A percentile compares a stretch with the other conserved stretches of the same genome.
phyloP scores from a whole-genome alignment of 352 stramenopile genomes.

The Vaucheria bursata region DNA sequence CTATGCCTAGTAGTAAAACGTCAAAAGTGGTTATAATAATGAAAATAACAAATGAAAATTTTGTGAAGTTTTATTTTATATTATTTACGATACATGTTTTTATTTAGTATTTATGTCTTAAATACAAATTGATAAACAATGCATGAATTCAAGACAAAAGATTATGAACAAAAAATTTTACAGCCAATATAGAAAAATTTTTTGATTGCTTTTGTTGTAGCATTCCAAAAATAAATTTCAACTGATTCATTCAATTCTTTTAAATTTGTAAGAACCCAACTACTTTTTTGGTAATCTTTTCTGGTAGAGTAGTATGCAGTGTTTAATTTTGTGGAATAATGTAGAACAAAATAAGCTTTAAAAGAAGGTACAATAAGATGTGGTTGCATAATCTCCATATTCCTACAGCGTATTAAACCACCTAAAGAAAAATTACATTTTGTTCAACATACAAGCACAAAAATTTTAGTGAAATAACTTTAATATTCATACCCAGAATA shows the following conservation, averaged over 20 bases:
- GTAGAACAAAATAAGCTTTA: conserved; percentile 18
- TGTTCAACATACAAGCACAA: no score
- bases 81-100: background rate
- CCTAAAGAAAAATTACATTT: no score
- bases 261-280: background rate
- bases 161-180: background rate
- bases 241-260: background rate
- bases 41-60: no score
- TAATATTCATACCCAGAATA: no score
- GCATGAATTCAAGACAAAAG: background rate
- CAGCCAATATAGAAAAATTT: background rate
- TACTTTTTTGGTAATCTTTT: background rate
- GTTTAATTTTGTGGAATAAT: no score
- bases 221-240: background rate
- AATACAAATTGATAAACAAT: background rate
- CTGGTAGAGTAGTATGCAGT: background rate
- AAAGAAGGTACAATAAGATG: conserved; percentile 20
- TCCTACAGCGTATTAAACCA: no score
- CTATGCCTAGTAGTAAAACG: no score
- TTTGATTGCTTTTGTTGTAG: background rate
- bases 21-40: no score
- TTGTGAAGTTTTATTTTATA: background rate
- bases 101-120: background rate
- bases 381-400: no score
- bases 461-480: no score